Percentiles rank a stretch among this genome's conserved stretches.
Evolutionary conservation across 2,329 filamentous ascomycete genomes (phyloP).

Genomic region (Nothophaeocryptopus gaeumannii): DNA sequence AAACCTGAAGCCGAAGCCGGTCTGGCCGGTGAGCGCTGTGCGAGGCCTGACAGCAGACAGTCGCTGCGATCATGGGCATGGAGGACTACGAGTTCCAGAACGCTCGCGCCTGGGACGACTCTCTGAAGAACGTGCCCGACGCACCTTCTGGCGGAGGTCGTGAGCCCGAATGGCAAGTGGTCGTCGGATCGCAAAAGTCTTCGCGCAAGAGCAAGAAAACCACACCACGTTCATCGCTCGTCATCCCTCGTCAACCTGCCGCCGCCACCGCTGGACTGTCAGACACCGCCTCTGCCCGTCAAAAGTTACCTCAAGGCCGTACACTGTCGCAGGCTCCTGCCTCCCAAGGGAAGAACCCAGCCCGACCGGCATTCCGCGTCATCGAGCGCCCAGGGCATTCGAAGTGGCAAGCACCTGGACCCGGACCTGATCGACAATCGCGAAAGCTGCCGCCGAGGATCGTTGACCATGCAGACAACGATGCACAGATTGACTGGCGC

Average conservation of each 20-base stretch:
- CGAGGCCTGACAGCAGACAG: no score
- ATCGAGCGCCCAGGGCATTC: not conserved
- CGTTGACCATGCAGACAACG: slow-evolving; percentile 15
- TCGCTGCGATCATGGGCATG: not conserved
- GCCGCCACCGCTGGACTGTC: no score
- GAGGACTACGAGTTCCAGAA: slow-evolving; percentile 23
- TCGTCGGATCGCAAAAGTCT: not conserved
- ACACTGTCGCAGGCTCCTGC: no score
- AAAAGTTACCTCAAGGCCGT: no score
- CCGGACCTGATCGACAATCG: not conserved
- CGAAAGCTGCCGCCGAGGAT: not conserved
- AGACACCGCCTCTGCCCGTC: no score
- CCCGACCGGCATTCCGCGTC: not conserved
- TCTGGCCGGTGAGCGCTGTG: no score
- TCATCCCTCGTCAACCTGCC: no score
- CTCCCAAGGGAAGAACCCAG: not conserved
- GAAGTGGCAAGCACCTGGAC: slow-evolving; percentile 2
- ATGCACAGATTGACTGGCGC: slow-evolving; percentile 23
- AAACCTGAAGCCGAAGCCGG: no score
- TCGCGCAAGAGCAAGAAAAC: not conserved
- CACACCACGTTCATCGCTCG: not conserved
- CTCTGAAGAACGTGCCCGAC: not conserved
- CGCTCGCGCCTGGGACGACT: slow-evolving; percentile 22
- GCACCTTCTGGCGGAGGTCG: not conserved
- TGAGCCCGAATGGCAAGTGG: not conserved